Evolutionary conservation across 495 filamentous ascomycete species (phyloP), one percentile per base, ranked within the genome.

Genomic region (Hyaloscypha finlandica): DNA sequence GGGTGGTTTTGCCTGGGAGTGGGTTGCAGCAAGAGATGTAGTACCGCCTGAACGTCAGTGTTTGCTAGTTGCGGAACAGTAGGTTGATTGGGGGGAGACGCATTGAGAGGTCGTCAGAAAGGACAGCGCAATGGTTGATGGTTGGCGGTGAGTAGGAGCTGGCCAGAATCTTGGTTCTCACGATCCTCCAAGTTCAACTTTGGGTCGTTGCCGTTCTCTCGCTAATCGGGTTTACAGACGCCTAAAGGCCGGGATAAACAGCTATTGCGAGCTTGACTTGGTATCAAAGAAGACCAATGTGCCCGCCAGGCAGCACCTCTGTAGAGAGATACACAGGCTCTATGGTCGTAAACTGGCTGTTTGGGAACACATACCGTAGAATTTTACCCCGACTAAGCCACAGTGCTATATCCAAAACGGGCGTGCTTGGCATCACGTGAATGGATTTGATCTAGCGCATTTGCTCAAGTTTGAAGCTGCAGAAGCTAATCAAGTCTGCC

Each of bases 111-210:
- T 30, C 35, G 35, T 19, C 37, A 45, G 35, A 25, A 39, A 37
- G 39, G 25, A 61, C 55, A 25, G 32, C 29, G 61, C 54, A 69
- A 63, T 67, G 69, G 30, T 35, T 33, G 68, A 65, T 71, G 65
- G 31, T 67, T 30, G 30, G 11, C 58, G 25, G 65, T 56, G 33
- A 52, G 48, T 58, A 65, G 66, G 68, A 9, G 66, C 48, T 58
- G 56, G 6, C 56, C 32, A 30, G 54, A 66, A 62, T 63, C 48
- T 68, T 64, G 68, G 62, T 60, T 67, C 61, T 69, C 65, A 66
- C 66, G 66, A 65, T 65, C 59, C 60, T 42, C 57, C 66, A 70
- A 73, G 55, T 67, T 67, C 53, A 67, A 16, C 56, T 12, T 25
- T 48, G 5, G 59, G 42, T 48, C 42, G 16, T 57, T 33, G 60